Percentiles rank a stretch among this genome's conserved stretches.
Conservation (phyloP, 2,329 filamentous ascomycete species). For the Aspergillus candidus region DNA sequence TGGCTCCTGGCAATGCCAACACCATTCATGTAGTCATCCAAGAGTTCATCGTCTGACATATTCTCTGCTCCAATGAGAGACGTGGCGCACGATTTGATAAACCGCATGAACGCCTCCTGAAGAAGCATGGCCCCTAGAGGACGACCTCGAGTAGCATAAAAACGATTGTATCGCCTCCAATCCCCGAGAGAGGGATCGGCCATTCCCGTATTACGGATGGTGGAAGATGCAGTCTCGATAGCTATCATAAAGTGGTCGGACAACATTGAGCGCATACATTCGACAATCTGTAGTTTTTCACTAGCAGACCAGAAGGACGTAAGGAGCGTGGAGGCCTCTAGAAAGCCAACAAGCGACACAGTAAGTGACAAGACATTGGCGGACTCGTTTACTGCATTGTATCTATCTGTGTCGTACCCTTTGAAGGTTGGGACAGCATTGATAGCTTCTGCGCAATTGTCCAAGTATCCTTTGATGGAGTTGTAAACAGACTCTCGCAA, state of each 20-base stretch:
- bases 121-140: slow-evolving; percentile 88
- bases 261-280: slow-evolving; percentile 64
- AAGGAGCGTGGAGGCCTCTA: slow-evolving; percentile 73
- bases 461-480: slow-evolving; percentile 65
- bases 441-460: slow-evolving; percentile 62
- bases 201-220: slow-evolving; percentile 71
- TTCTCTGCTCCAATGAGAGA: slow-evolving; percentile 59
- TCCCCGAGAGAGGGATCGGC: slow-evolving; percentile 64
- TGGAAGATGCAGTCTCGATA: slow-evolving; percentile 84
- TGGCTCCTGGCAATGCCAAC: slow-evolving; percentile 42
- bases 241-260: slow-evolving; percentile 80
- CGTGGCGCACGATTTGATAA: slow-evolving; percentile 72
- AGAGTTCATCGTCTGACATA: slow-evolving; percentile 57
- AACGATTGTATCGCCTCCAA: slow-evolving; percentile 80
- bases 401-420: slow-evolving; percentile 46
- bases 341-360: slow-evolving; percentile 81
- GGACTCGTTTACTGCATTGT: slow-evolving; percentile 49
- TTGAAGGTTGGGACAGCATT: slow-evolving; percentile 49
- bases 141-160: slow-evolving; percentile 71
- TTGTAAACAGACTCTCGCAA: slow-evolving; percentile 62
- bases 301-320: slow-evolving; percentile 73
- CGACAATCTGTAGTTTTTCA: slow-evolving; percentile 67
- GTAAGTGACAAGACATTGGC: slow-evolving; percentile 67
- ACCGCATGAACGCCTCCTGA: slow-evolving; percentile 79
- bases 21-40: slow-evolving; percentile 66